Conservation (phyloP, 164 flowering plant species). For the Vitis labrusca region DNA sequence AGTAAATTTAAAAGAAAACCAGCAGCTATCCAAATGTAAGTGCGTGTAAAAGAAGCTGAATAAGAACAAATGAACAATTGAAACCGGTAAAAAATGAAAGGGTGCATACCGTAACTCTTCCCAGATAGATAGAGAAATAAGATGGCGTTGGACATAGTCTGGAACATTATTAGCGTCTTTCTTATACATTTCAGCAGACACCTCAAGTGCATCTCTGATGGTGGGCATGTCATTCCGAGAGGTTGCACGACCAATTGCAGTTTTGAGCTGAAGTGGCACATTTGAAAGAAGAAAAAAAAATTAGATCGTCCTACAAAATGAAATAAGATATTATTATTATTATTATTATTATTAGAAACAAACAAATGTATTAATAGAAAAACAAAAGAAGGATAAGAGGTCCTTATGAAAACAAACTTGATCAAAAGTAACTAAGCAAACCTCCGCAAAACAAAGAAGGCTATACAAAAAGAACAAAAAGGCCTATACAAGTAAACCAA, state of each 20-base stretch:
- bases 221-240: conserved; percentile 88
- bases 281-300: neutral
- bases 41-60: neutral
- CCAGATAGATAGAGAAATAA: conserved; percentile 86
- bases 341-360: neutral
- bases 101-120: conserved; percentile 77
- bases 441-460: too few relatives aligned
- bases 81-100: neutral
- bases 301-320: neutral
- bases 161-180: conserved; percentile 83
- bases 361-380: neutral
- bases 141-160: conserved; percentile 93
- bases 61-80: neutral
- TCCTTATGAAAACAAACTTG: too few relatives aligned
- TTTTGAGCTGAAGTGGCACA: conserved; percentile 67
- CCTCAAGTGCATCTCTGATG: conserved; percentile 96
- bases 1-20: too few relatives aligned
- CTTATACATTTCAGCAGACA: conserved; percentile 92
- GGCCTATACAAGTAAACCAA: too few relatives aligned
- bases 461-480: too few relatives aligned
- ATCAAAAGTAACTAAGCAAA: too few relatives aligned
- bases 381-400: neutral
- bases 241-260: conserved; percentile 90
- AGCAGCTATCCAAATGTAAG: too few relatives aligned
- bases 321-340: neutral